phyloP scores from a whole-genome alignment of 179 eudicot genomes.

The Silene vulgaris region DNA sequence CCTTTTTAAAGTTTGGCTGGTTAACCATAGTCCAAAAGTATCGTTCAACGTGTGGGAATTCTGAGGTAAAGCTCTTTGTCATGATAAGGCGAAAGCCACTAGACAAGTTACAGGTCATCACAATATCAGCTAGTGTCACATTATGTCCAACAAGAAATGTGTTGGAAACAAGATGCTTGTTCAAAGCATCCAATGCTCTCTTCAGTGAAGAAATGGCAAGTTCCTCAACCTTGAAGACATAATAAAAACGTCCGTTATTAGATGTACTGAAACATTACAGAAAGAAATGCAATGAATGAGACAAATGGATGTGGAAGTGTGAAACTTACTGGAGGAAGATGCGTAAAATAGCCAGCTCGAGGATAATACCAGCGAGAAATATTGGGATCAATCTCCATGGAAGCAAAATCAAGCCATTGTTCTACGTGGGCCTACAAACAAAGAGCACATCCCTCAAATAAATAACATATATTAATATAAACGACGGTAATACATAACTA shows the following conservation, averaged over 20 bases:
- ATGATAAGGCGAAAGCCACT: slow-evolving; percentile 38
- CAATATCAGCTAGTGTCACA: slow-evolving; percentile 66
- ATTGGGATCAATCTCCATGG: slow-evolving; percentile 44
- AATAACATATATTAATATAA: neutral
- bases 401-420: slow-evolving; percentile 62
- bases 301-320: neutral
- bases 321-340: slow-evolving; percentile 30
- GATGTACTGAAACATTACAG: neutral
- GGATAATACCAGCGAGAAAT: slow-evolving; percentile 38
- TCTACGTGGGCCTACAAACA: slow-evolving; percentile 44
- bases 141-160: slow-evolving; percentile 63
- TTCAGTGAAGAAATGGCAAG: slow-evolving; percentile 51
- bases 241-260: neutral
- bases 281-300: neutral
- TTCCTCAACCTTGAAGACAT: slow-evolving; percentile 51
- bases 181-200: slow-evolving; percentile 60
- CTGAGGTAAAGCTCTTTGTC: slow-evolving; percentile 71
- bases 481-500: neutral
- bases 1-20: slow-evolving; percentile 60
- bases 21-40: slow-evolving; percentile 71
- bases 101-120: slow-evolving; percentile 48
- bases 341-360: slow-evolving; percentile 30
- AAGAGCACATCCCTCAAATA: neutral
- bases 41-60: slow-evolving; percentile 75
- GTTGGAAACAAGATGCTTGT: slow-evolving; percentile 55